These are phyloP conservation scores for Pneumocystis wakefieldiae DNA, from an alignment of 1,139 yeast species.

Conservation along the genomic window DNA sequence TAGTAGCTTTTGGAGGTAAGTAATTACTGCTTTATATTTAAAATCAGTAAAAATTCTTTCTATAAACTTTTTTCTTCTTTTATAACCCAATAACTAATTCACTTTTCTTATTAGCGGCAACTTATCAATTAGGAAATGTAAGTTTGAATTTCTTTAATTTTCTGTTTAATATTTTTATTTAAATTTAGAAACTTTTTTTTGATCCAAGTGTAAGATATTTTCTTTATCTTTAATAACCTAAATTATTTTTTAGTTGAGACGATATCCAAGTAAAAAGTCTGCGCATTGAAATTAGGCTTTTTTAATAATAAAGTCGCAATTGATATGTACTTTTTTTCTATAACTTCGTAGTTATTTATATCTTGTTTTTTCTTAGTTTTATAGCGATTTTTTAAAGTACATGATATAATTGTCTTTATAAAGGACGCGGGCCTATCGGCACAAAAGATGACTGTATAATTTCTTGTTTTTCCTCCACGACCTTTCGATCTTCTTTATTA, in stretches of 20 bases:
- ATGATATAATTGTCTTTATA: not conserved
- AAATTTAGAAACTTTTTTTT: not conserved
- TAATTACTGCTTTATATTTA: not conserved
- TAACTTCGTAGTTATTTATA: too few relatives aligned
- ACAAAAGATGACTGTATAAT: not conserved
- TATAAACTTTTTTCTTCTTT: not conserved
- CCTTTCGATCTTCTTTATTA: constrained; percentile 9
- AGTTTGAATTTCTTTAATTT: not conserved
- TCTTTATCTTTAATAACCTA: not conserved
- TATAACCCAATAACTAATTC: not conserved
- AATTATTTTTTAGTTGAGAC: not conserved
- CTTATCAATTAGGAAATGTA: not conserved
- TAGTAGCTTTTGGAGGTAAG: not conserved
- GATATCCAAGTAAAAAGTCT: not conserved
- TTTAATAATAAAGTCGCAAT: not conserved
- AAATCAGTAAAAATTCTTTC: not conserved
- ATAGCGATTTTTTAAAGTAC: too few relatives aligned
- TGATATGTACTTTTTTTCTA: too few relatives aligned
- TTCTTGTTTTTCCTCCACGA: not conserved
- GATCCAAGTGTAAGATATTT: not conserved
- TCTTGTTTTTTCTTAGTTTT: too few relatives aligned
- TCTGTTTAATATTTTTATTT: not conserved
- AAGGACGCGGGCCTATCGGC: not conserved
- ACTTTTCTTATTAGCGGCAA: not conserved
- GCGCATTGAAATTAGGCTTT: not conserved